Percentiles rank a stretch among this genome's conserved stretches.
phyloP scores from a whole-genome alignment of 2,329 filamentous ascomycete genomes.

The Periconia sp. region DNA sequence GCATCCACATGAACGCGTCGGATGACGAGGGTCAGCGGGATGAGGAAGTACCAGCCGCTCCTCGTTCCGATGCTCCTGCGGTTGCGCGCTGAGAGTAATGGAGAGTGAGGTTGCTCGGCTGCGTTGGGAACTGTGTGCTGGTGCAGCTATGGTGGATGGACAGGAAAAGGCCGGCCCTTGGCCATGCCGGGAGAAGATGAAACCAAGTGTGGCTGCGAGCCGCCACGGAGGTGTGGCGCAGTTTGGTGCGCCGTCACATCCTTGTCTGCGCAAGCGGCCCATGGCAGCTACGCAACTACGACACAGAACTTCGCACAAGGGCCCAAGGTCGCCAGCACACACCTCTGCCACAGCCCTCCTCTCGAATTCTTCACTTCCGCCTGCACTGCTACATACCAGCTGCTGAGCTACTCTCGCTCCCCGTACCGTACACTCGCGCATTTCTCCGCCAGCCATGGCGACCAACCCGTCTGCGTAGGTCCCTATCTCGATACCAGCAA shows the following conservation, averaged over 20 bases:
- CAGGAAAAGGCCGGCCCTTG: too few relatives aligned
- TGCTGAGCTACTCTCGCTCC: conserved; percentile 5
- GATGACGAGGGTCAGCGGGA: conserved; percentile 21
- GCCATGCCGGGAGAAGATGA: too few relatives aligned
- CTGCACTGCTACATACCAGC: background rate
- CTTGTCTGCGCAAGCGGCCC: background rate
- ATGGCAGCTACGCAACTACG: conserved; percentile 3
- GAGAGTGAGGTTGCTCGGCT: too few relatives aligned
- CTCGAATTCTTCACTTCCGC: too few relatives aligned
- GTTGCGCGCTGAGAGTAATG: too few relatives aligned
- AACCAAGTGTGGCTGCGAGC: background rate
- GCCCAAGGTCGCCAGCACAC: background rate
- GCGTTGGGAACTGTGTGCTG: too few relatives aligned
- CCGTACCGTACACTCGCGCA: conserved; percentile 1
- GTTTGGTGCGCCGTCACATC: background rate
- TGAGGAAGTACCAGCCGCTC: background rate
- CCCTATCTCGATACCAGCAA: conserved; percentile 13
- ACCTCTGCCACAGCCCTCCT: background rate
- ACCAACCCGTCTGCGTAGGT: conserved; percentile 50
- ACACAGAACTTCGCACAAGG: background rate
- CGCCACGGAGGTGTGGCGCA: background rate
- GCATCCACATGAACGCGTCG: conserved; percentile 30
- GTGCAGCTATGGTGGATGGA: too few relatives aligned
- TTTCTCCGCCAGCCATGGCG: conserved; percentile 44
- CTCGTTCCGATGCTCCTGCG: too few relatives aligned